phyloP scores from a whole-genome alignment of 768 basidiomycete species.

The Suillus americanus region DNA sequence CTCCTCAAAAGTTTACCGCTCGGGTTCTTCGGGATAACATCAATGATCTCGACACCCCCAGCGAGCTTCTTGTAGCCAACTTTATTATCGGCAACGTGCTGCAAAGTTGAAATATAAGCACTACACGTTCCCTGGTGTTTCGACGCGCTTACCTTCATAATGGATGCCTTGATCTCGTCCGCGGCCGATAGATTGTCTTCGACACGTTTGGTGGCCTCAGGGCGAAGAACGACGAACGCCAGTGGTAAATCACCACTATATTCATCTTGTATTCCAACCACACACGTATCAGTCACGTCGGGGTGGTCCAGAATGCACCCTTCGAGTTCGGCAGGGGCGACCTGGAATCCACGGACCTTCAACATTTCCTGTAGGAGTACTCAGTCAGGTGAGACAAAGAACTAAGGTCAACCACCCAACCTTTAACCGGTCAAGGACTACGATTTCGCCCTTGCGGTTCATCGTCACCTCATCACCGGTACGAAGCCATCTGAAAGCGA shows the following conservation, averaged over 20 bases:
- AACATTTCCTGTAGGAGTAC: slow-evolving; percentile 55
- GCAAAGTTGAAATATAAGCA: neutral
- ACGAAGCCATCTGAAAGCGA: slow-evolving; percentile 52
- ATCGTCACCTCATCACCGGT: slow-evolving; percentile 73
- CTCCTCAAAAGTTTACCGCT: slow-evolving; percentile 67
- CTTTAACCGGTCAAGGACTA: slow-evolving; percentile 73
- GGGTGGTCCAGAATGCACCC: slow-evolving; percentile 61
- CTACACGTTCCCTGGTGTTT: neutral
- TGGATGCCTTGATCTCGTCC: slow-evolving; percentile 35
- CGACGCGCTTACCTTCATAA: slow-evolving; percentile 51
- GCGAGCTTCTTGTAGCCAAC: slow-evolving; percentile 58
- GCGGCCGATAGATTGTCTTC: slow-evolving; percentile 31
- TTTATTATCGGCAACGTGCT: slow-evolving; percentile 62
- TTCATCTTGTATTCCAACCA: slow-evolving; percentile 68
- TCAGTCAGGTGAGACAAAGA: neutral
- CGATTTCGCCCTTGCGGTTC: slow-evolving; percentile 60
- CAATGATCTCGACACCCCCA: slow-evolving; percentile 63
- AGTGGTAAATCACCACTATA: slow-evolving; percentile 75
- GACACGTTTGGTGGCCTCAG: slow-evolving; percentile 37
- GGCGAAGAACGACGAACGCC: slow-evolving; percentile 61
- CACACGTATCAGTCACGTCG: slow-evolving; percentile 61
- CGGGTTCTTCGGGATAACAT: slow-evolving; percentile 66
- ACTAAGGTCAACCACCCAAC: slow-evolving; percentile 28
- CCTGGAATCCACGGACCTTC: slow-evolving; percentile 59
- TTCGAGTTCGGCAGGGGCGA: slow-evolving; percentile 68